These are phyloP conservation scores for Cochlearia excelsa DNA, from an alignment of 345 rosid species.

Conservation along the genomic window DNA sequence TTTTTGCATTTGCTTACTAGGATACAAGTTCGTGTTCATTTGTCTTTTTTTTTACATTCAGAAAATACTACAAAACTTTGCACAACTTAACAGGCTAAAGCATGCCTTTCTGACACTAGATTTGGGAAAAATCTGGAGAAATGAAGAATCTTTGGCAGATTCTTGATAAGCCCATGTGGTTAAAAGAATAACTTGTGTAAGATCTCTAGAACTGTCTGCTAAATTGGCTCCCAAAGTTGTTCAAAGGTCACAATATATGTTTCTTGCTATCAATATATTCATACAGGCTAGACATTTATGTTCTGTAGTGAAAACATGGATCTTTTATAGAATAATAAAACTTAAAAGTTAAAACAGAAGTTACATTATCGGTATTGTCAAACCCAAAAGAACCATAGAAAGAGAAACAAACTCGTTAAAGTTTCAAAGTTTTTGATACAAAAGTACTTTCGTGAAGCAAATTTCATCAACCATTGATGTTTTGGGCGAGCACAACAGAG, in stretches of 20 bases:
- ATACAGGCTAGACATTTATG: background rate
- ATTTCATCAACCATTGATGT: conserved; percentile 13
- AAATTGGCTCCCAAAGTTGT: conserved; percentile 24
- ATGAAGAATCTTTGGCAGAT: conserved; percentile 26
- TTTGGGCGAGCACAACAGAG: conserved; percentile 35
- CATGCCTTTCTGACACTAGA: conserved; percentile 17
- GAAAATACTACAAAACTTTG: background rate
- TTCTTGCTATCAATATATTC: background rate
- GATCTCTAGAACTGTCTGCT: conserved; percentile 7
- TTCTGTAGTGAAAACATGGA: conserved; percentile 15
- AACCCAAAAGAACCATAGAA: conserved; percentile 12
- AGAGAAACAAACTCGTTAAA: conserved; percentile 4
- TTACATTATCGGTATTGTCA: conserved; percentile 18
- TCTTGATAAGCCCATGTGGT: conserved; percentile 38
- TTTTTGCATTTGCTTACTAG: conserved; percentile 17
- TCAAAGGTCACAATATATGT: conserved; percentile 26
- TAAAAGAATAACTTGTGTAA: conserved; percentile 15
- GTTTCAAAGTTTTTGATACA: conserved; percentile 6
- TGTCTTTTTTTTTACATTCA: background rate
- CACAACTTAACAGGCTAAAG: background rate
- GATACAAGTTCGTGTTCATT: conserved; percentile 19
- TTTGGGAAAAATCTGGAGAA: conserved; percentile 24
- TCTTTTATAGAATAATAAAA: conserved; percentile 7
- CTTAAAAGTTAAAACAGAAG: conserved; percentile 10
- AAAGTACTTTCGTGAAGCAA: background rate